Conservation (phyloP, 169 alveolate genomes). For the Plasmodium berghei region DNA sequence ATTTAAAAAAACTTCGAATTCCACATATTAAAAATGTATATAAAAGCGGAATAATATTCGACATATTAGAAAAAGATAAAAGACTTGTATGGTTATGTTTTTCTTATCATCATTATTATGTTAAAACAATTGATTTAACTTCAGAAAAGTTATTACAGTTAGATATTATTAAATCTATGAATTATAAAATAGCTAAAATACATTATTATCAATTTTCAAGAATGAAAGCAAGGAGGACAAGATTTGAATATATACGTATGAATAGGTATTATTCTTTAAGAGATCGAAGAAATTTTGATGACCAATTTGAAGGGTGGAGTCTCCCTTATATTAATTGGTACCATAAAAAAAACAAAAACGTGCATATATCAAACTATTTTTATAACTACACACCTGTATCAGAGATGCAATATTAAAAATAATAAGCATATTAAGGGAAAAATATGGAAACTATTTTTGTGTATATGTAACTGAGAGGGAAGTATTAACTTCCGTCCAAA, state of each 20-base stretch:
- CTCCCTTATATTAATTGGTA: slow-evolving; percentile 86
- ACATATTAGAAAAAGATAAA: slow-evolving; percentile 80
- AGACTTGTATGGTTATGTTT: slow-evolving; percentile 85
- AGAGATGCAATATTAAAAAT: slow-evolving; percentile 20
- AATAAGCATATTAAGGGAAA: no score
- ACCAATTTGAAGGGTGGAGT: slow-evolving; percentile 83
- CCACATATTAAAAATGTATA: slow-evolving; percentile 76
- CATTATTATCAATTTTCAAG: slow-evolving; percentile 87
- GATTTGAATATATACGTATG: slow-evolving; percentile 85
- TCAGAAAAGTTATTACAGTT: slow-evolving; percentile 78
- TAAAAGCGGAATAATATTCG: slow-evolving; percentile 81
- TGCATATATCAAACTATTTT: slow-evolving; percentile 55
- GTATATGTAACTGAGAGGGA: no score
- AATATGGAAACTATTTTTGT: no score
- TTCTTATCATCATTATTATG: slow-evolving; percentile 86
- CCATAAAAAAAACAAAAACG: slow-evolving; percentile 63
- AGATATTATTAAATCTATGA: slow-evolving; percentile 78
- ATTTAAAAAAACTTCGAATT: slow-evolving; percentile 80
- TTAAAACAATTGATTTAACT: slow-evolving; percentile 81
- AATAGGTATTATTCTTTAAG: slow-evolving; percentile 83
- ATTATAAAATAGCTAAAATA: slow-evolving; percentile 79
- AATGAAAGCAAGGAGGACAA: slow-evolving; percentile 81
- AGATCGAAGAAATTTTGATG: slow-evolving; percentile 83
- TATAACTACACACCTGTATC: slow-evolving; percentile 56
- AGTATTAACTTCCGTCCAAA: no score